phyloP scores from a whole-genome alignment of 2,329 filamentous ascomycete species.

The Penicillium occitanis region DNA sequence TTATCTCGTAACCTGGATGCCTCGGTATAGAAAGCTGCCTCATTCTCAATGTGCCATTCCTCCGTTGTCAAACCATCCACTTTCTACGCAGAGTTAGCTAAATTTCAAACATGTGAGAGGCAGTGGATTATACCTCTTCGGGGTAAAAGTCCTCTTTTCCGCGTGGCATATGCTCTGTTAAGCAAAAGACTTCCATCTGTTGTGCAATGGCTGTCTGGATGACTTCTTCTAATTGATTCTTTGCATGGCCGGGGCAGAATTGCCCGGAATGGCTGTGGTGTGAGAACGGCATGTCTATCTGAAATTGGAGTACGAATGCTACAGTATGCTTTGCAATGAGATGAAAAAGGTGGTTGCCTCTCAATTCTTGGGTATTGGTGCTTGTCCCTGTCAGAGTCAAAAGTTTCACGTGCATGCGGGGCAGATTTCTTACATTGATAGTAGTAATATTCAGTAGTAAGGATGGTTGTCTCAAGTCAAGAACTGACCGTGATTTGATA shows the following conservation, averaged over 20 bases:
- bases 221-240: constrained; percentile 79
- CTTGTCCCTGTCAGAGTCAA: constrained; percentile 1
- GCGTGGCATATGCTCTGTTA: constrained; percentile 96
- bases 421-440: constrained; percentile 7
- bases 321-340: not conserved
- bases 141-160: constrained; percentile 80
- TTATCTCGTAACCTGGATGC: constrained; percentile 68
- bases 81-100: constrained; percentile 23
- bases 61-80: constrained; percentile 28
- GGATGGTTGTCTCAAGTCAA: not conserved
- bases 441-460: not conserved
- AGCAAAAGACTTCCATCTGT: constrained; percentile 77
- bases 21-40: constrained; percentile 68
- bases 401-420: constrained; percentile 6
- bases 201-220: constrained; percentile 74
- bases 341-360: not conserved
- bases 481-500: not conserved
- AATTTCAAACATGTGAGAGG: not conserved
- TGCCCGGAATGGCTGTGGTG: constrained; percentile 98
- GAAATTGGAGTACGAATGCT: too few relatives aligned
- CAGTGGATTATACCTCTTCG: constrained; percentile 64
- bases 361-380: not conserved
- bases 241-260: constrained; percentile 89
- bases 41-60: constrained; percentile 46
- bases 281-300: constrained; percentile 76